Percentiles rank a stretch among this genome's conserved stretches.
phyloP scores from a whole-genome alignment of 148 eudicot genomes.

The Rhododendron vialii region DNA sequence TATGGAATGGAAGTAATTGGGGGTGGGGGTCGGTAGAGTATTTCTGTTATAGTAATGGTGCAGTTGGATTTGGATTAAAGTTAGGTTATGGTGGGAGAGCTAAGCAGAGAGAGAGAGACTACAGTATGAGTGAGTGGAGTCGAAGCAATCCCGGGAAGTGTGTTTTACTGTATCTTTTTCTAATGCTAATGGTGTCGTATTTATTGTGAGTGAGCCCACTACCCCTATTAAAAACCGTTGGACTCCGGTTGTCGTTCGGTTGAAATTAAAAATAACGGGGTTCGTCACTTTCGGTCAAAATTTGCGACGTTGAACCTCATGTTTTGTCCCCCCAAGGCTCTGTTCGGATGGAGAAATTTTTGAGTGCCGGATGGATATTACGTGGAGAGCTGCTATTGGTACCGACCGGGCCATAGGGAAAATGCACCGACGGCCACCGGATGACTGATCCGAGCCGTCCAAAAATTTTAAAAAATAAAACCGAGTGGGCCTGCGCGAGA shows the following conservation, averaged over 20 bases:
- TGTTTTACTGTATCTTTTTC: not conserved
- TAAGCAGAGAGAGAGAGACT: not conserved
- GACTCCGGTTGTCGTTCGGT: not conserved
- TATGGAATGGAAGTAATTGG: not conserved
- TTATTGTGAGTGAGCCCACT: not conserved
- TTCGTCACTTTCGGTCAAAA: not conserved
- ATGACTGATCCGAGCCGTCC: no score
- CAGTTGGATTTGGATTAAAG: conserved; percentile 12
- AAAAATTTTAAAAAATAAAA: no score
- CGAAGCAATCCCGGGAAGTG: conserved; percentile 16
- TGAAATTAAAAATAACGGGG: not conserved
- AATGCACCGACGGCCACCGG: no score
- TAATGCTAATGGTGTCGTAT: not conserved
- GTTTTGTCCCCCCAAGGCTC: no score
- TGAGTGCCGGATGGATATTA: no score
- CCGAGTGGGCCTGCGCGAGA: no score
- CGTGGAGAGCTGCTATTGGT: no score
- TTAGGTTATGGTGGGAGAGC: conserved; percentile 19
- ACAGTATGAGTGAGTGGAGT: not conserved
- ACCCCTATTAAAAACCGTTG: not conserved
- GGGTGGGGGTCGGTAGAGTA: not conserved
- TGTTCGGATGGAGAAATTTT: no score
- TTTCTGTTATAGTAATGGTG: not conserved
- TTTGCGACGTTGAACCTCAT: not conserved
- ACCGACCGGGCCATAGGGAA: no score